A percentile compares a stretch with the other conserved stretches of the same genome.
Evolutionary conservation across 2,329 filamentous ascomycete species (phyloP).

Genomic region (Arthrobotrys musiformis): DNA sequence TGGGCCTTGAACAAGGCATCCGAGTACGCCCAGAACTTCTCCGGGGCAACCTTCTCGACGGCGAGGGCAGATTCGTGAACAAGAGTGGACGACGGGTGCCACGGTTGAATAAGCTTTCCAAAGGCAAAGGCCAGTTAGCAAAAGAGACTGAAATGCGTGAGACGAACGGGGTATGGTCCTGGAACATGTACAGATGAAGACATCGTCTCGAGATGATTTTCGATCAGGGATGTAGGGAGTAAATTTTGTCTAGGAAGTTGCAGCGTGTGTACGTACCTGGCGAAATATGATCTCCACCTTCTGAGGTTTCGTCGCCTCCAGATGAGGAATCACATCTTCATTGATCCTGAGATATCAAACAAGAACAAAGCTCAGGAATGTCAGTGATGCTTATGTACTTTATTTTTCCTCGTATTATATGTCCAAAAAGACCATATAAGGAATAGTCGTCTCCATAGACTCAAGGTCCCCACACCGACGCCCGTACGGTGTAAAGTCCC

Average conservation of each 20-base stretch:
- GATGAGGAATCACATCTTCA: constrained; percentile 55
- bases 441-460: constrained; percentile 14
- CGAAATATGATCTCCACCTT: constrained; percentile 56
- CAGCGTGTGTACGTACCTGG: constrained; percentile 37
- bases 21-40: constrained; percentile 81
- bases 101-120: constrained; percentile 52
- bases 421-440: constrained; percentile 14
- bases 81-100: constrained; percentile 57
- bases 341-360: constrained; percentile 48
- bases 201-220: constrained; percentile 19
- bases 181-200: constrained; percentile 42
- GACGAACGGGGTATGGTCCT: constrained; percentile 24
- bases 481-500: background rate
- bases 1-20: constrained; percentile 71
- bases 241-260: constrained; percentile 4
- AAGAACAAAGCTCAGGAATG: constrained; percentile 20
- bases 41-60: constrained; percentile 76
- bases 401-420: constrained; percentile 2
- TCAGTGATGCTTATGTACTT: constrained; percentile 17
- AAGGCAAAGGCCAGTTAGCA: constrained; percentile 33
- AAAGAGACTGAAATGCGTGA: constrained; percentile 9
- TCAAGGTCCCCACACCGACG: background rate
- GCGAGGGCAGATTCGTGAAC: constrained; percentile 85
- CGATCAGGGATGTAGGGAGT: constrained; percentile 38
- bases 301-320: constrained; percentile 42